Base-by-base conservation (phyloP, 495 filamentous ascomycete species). In the Cercophora samala region DNA sequence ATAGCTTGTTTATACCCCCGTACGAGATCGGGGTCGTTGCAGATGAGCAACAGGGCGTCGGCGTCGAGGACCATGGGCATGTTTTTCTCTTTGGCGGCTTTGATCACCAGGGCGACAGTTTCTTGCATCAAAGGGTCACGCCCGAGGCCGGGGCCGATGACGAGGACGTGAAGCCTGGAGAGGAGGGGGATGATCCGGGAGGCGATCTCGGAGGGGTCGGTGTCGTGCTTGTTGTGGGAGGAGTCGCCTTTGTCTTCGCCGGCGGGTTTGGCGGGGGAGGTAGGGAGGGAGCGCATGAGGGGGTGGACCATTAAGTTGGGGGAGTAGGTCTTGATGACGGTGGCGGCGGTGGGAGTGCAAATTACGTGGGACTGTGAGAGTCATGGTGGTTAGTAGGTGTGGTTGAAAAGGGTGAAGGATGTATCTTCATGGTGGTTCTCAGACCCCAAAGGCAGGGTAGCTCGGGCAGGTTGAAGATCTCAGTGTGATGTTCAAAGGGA, bases 221-320 rank as follows among this genome's bases (percentile, higher is more conserved):
- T 82, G 71, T 86, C 82, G 32, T 75, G 75, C 15, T 78, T 76
- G 13, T 9, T 18, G 37, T 8, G 6, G 37, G 8, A 9, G 37
- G 9, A 11, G 37, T 2, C 6, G 37, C 11, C 37, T 8, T 13
- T 46, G 37, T 46, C 37, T 19, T 77, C 69, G 58, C 66, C 76
- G 69, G 64, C 67, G 72, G 71, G 66, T 42, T 64, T 42, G 17
- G 69, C 66, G 68, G 79, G 75, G 15, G 85, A 80, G 51, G 77
- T 69, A 26, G 80, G 76, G 6, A 85, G 82, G 78, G 93, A 92
- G 37, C 93, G 93, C 84, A 99, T 93, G 60, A 96, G 84, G 2
- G 95, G 96, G 75, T 98, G 96, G 17, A 99, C 96, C 96, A 99
- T 98, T 17, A 99, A 81, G 79, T 98, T 97, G 11, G 95, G 95